Evolutionary conservation across 1,284 basidiomycete genomes (phyloP), one percentile per base, ranked within the genome.

Genomic region (Leccinum huronense): DNA sequence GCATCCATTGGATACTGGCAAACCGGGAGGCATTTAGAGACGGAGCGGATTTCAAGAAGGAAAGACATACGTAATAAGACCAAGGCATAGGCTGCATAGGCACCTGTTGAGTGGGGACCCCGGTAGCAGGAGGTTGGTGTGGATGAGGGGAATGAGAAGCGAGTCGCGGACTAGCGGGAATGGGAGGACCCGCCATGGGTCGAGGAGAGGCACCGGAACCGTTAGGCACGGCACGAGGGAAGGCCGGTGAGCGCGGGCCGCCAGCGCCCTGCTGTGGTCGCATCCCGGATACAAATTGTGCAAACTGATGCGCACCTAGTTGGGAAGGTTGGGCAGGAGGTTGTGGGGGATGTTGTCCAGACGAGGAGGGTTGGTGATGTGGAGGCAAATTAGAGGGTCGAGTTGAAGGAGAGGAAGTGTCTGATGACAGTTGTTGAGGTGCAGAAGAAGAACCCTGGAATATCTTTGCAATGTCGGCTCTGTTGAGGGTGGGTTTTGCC

Each of bases 191-290:
- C 23, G 23, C 23, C 23, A 23, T 23, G 23, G 23, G 23, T 23
- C 23, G 23, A 23, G 23, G 23, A 23, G 23, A 2, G 23, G 23
- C 23, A 23, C 23, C 23, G 23, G 23, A 23, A 23, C 23, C 23
- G 23, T 23, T 23, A 23, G 23, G 23, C 23, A 23, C 23, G 23
- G 23, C 82, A 9, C 88, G 84, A 58, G 81, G 68, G 74, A 85
- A 89, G 48, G 81, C 82, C 34, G 89, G 89, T 34, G 89, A 90
- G 54, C 88, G 83, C 48, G 89, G 87, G 33, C 79, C 78, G 66
- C 79, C 81, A 62, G 72, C 75, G 65, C 80, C 83, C 67, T 78
- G 80, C 58, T 77, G 76, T 45, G 75, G 75, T 64, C 78, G 80
- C 69, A 81, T 75, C 34, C 70, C 70, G 11, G 83, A 81, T 23